A percentile compares a stretch with the other conserved stretches of the same genome.
These are phyloP conservation scores for Aspergillus bertholletiae DNA, from an alignment of 495 filamentous ascomycete genomes.

Conservation along the genomic window DNA sequence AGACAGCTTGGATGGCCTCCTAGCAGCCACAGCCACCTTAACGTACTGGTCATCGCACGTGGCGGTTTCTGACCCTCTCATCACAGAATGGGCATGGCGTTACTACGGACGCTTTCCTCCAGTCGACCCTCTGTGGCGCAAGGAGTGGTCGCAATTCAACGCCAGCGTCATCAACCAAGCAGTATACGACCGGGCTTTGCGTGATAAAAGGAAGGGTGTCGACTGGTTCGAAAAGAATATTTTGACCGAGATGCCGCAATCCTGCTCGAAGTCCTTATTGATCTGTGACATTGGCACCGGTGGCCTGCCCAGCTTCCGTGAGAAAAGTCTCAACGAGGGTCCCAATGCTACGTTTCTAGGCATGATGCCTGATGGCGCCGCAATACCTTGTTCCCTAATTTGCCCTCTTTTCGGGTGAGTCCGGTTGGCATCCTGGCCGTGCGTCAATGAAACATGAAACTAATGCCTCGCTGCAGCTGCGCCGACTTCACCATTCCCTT, in stretches of 20 bases:
- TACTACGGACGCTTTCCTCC: conserved; percentile 3
- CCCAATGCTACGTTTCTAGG: conserved; percentile 4
- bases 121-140: conserved; percentile 4
- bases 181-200: background rate
- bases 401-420: conserved; percentile 4
- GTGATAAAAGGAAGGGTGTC: background rate
- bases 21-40: background rate
- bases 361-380: background rate
- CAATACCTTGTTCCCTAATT: background rate
- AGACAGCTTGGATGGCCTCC: background rate
- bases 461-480: conserved; percentile 1
- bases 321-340: conserved; percentile 1
- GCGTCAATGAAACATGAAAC: too few species aligned
- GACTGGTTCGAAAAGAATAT: conserved; percentile 4
- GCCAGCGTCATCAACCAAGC: background rate
- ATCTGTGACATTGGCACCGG: background rate
- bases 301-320: conserved; percentile 1
- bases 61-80: background rate
- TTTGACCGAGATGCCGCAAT: background rate
- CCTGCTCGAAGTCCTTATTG: background rate
- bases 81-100: background rate
- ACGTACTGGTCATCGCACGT: background rate
- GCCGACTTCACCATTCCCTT: conserved; percentile 39
- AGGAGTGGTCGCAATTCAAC: conserved; percentile 5
- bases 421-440: too few species aligned